These are phyloP conservation scores for Emmonsiellopsis sp. DNA, from an alignment of 2,329 filamentous ascomycete species.

Conservation along the genomic window DNA sequence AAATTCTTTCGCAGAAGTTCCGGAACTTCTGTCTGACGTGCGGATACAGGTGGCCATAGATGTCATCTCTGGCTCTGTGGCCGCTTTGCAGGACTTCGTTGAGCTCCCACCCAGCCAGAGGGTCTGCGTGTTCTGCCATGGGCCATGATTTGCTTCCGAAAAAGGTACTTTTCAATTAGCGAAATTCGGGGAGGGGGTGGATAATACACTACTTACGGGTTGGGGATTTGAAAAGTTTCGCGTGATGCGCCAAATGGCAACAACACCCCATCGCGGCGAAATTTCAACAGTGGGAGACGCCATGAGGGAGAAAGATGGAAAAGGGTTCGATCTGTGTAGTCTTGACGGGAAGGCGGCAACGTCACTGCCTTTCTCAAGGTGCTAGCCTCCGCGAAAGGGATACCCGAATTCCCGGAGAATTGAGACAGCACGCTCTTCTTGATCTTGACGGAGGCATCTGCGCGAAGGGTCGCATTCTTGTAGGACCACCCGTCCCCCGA, in stretches of 20 bases:
- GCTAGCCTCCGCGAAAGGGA: constrained; percentile 17
- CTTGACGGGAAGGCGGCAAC: constrained; percentile 19
- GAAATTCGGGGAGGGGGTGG: not conserved
- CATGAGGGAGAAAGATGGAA: constrained; percentile 15
- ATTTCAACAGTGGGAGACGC: constrained; percentile 22
- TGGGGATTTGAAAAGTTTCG: constrained; percentile 27
- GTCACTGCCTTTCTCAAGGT: constrained; percentile 20
- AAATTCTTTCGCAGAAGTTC: constrained; percentile 22
- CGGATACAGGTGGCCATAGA: constrained; percentile 32
- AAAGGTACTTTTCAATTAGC: constrained; percentile 23
- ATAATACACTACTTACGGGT: constrained; percentile 28
- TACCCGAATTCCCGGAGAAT: not conserved
- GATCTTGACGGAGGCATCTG: not conserved
- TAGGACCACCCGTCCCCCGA: constrained; percentile 6
- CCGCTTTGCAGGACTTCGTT: constrained; percentile 18
- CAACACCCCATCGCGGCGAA: constrained; percentile 31
- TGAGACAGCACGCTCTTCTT: not conserved
- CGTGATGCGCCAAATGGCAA: constrained; percentile 31
- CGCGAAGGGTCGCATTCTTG: not conserved
- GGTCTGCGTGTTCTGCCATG: constrained; percentile 29
- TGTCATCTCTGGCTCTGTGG: constrained; percentile 24
- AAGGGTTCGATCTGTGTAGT: constrained; percentile 26
- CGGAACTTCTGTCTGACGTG: constrained; percentile 23
- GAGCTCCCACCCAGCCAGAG: constrained; percentile 28
- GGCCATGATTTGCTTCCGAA: constrained; percentile 28